Conservation (phyloP, 2,329 filamentous ascomycete species). For the Herpotrichia juniperi region DNA sequence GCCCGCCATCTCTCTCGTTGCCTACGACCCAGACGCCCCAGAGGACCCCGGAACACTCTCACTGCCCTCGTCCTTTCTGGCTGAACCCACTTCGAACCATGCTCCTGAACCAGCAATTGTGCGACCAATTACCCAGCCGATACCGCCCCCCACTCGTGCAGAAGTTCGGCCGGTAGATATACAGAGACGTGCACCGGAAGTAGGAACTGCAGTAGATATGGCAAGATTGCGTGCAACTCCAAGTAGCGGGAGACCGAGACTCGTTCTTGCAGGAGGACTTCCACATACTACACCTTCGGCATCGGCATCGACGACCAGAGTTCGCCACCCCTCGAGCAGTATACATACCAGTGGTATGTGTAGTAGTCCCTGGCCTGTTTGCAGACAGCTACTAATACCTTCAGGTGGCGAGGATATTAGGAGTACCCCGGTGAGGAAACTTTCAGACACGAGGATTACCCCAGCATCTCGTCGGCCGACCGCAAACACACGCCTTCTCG, state of each 20-base stretch:
- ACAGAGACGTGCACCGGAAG: constrained; percentile 24
- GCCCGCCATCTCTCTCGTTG: constrained; percentile 32
- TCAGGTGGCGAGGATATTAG: background rate
- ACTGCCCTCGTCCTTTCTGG: constrained; percentile 16
- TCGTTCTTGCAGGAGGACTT: constrained; percentile 30
- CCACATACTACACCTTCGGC: constrained; percentile 7
- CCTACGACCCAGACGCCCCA: constrained; percentile 34
- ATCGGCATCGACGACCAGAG: constrained; percentile 2
- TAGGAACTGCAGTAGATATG: constrained; percentile 42
- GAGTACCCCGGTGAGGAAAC: background rate
- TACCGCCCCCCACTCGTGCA: constrained; percentile 23
- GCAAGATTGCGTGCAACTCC: constrained; percentile 52
- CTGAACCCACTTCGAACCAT: constrained; percentile 26
- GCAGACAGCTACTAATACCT: background rate
- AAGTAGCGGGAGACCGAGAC: constrained; percentile 46
- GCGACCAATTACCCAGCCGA: constrained; percentile 19
- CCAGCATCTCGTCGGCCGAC: constrained; percentile 9
- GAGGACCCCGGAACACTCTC: constrained; percentile 27
- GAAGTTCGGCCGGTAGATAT: constrained; percentile 30
- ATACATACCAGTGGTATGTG: background rate
- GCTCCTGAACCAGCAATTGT: constrained; percentile 18
- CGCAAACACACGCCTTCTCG: constrained; percentile 13
- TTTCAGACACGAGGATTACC: constrained; percentile 11
- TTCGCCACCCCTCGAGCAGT: background rate
- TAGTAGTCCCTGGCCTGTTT: background rate